Base-by-base conservation (phyloP, 495 filamentous ascomycete species). In the Podospora anserina region DNA sequence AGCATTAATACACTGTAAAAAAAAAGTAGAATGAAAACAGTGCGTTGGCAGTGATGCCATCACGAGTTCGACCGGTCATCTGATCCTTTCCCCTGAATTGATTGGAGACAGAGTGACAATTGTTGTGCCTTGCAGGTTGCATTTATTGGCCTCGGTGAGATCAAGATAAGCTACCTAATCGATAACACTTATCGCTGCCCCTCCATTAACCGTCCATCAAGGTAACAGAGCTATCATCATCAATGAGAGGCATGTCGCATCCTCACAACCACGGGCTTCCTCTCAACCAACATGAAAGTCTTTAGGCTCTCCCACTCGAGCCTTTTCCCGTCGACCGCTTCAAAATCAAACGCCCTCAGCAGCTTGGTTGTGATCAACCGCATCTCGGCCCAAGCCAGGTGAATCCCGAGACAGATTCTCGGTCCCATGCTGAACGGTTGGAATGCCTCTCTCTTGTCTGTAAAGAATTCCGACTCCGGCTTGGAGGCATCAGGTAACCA, bases 361-460 rank as follows among this genome's bases (percentile, higher is more conserved):
- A 87, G 68, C 68, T 81, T 84, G 0, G 84, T 76, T 15, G 88
- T 57, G 39, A 88, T 78, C 1, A 84, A 69, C 4, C 78, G 75
- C 78, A 87, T 84, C 69, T 88, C 85, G 18, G 75, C 75, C 59
- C 77, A 84, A 20, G 86, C 85, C 39, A 86, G 68, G 65, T 85
- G 82, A 68, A 80, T 77, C 5, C 87, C 88, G 64, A 88, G 78
- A 63, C 87, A 89, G 57, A 83, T 81, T 16, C 86, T 70, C 0
- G 82, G 83, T 0, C 88, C 87, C 28, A 81, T 28, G 44, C 78
- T 78, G 60, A 89, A 90, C 1, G 86, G 82, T 58, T 86, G 81
- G 58, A 84, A 73, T 11, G 81, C 82, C 20, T 82, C 78, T 16
- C 74, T 71, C 5, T 77, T 69, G 70, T 90, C 87, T 27, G 74